Evolutionary conservation across 139 green algal genomes (phyloP).

Genomic region (Picochlorum sp.): DNA sequence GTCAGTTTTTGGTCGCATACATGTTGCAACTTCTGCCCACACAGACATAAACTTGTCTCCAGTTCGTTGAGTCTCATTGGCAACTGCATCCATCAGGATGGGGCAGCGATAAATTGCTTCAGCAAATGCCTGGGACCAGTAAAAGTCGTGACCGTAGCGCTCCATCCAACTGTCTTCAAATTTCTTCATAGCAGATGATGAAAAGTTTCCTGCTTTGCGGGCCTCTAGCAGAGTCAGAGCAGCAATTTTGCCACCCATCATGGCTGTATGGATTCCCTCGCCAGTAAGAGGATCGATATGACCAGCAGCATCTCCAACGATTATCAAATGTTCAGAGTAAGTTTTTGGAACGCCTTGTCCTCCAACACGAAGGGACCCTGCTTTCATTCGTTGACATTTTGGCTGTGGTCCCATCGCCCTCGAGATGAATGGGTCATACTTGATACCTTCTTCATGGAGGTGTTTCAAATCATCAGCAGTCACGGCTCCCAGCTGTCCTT

Average conservation of each 20-base stretch:
- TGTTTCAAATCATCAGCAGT: constrained; percentile 63
- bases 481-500: constrained; percentile 57
- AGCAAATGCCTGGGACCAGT: constrained; percentile 37
- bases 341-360: constrained; percentile 38
- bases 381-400: constrained; percentile 84
- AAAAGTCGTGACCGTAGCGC: constrained; percentile 78
- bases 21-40: constrained; percentile 88
- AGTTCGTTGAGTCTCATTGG: constrained; percentile 65
- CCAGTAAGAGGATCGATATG: constrained; percentile 85
- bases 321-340: constrained; percentile 77
- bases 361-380: constrained; percentile 65
- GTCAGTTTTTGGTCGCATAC: constrained; percentile 86
- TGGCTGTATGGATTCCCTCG: constrained; percentile 79
- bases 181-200: constrained; percentile 25
- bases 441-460: constrained; percentile 81
- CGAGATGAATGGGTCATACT: constrained; percentile 64
- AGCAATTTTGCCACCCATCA: constrained; percentile 82
- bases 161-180: constrained; percentile 62
- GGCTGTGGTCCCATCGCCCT: constrained; percentile 70
- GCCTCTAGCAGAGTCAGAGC: constrained; percentile 67
- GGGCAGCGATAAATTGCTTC: constrained; percentile 46
- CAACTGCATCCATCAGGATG: constrained; percentile 72
- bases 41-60: constrained; percentile 73
- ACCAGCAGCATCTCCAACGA: constrained; percentile 78
- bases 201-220: constrained; percentile 61